Evolutionary conservation across 495 filamentous ascomycete genomes (phyloP), one percentile per base, ranked within the genome.

Genomic region (Penicillium manginii): DNA sequence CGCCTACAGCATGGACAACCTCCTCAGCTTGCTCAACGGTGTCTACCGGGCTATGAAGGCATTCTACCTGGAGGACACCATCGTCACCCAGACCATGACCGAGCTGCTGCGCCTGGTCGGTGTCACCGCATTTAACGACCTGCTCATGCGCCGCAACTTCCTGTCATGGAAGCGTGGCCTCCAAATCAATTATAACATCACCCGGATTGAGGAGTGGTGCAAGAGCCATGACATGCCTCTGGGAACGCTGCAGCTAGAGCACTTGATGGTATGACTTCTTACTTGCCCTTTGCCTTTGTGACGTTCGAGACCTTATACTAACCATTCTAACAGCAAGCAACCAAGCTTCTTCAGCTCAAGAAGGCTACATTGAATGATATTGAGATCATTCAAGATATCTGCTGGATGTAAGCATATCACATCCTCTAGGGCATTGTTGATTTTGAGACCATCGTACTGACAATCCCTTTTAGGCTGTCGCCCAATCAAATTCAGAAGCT

Each of bases 151-250:
- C 54, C 85, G 96, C 59, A 97, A 97, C 73, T 99, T 99, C 84
- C 85, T 99, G 54, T 97, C 93, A 14, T 99, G 96, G 96, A 99
- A 99, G 80, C 89, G 96, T 71, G 96, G 96, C 57, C 81, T 99
- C 48, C 96, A 99, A 79, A 99, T 99, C 77, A 99, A 99, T 76
- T 99, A 99, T 81, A 98, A 99, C 76, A 99, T 99, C 70, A 99
- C 96, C 22, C 86, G 96, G 31, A 98, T 99, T 55, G 96, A 99
- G 74, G 96, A 99, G 77, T 99, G 96, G 96, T 99, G 96, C 77
- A 99, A 99, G 84, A 96, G 92, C 68, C 96, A 99, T 73, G 96
- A 98, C 66, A 97, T 99, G 93, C 96, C 96, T 6, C 93, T 98
- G 76, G 96, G 96, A 32, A 98, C 93, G 47, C 81, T 99, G 54